phyloP scores from a whole-genome alignment of 2,329 filamentous ascomycete genomes.

The Rhynchosporium graminicola region DNA sequence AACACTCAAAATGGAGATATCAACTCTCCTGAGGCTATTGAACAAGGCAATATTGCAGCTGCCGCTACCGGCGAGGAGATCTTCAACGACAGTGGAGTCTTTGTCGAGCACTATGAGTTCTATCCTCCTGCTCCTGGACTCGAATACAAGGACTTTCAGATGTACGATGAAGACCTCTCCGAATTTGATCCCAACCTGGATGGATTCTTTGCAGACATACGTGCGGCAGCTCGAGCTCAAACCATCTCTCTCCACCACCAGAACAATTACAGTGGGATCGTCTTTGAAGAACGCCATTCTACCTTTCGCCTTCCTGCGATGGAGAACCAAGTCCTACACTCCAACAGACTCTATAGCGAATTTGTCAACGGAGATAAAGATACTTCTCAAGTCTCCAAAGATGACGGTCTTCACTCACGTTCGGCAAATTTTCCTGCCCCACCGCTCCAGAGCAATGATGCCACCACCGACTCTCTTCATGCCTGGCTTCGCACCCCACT shows the following conservation, averaged over 20 bases:
- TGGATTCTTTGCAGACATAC: conserved; percentile 21
- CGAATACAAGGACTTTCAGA: conserved; percentile 26
- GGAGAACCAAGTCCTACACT: neutral
- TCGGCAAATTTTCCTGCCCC: neutral
- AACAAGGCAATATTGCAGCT: neutral
- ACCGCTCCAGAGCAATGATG: neutral
- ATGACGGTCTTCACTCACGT: conserved; percentile 14
- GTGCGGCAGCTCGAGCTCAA: conserved; percentile 17
- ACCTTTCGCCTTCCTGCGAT: neutral
- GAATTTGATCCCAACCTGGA: conserved; percentile 6
- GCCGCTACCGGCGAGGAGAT: conserved; percentile 7
- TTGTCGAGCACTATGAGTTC: conserved; percentile 14
- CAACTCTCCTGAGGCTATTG: conserved; percentile 3
- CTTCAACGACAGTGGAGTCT: conserved; percentile 26
- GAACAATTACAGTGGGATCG: conserved; percentile 3
- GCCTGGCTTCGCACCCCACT: conserved; percentile 17
- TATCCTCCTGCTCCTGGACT: neutral
- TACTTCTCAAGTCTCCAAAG: conserved; percentile 6
- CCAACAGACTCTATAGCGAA: neutral
- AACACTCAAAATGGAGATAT: conserved; percentile 4
- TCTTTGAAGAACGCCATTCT: neutral
- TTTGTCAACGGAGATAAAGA: neutral
- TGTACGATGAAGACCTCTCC: conserved; percentile 18
- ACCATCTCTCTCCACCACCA: conserved; percentile 16
- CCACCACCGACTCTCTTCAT: conserved; percentile 4